Base-by-base conservation (phyloP, 2,329 filamentous ascomycete species). In the Fonsecaea erecta region DNA sequence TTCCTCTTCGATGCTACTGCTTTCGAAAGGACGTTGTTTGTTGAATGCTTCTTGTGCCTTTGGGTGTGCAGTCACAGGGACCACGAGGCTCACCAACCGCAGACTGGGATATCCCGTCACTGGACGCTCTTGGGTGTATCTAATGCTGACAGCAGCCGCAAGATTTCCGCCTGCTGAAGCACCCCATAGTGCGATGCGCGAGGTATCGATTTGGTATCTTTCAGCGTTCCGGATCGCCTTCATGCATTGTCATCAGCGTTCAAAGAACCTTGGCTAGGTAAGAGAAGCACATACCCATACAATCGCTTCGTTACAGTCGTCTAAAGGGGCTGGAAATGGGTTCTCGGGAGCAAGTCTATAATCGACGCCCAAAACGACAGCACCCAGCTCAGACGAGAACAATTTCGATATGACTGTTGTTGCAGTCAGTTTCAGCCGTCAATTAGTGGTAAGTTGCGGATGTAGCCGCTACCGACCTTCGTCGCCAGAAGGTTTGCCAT, bases 131-230 rank as follows among this genome's bases (percentile, higher is more conserved):
- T 21, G 30, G 18, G 78, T 75, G 0, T 79, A 78, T 64, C 81
- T 80, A 62, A 86, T 83, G 26, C 80, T 82, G 75, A 85, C 81
- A 52, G 84, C 76, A 3, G 81, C 77, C 0, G 83, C 81, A 3
- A 89, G 82, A 73, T 89, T 89, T 24, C 82, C 86, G 1, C 86
- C 86, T 0, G 85, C 86, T 0, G 85, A 87, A 76, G 88, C 88
- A 26, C 86, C 86, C 34, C 82, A 85, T 4, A 89, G 75, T 0
- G 81, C 83, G 56, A 88, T 83, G 57, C 84, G 83, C 32, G 82
- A 80, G 1, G 81, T 74, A 71, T 89, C 85, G 37, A 89, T 77
- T 26, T 82, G 80, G 37, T 88, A 75, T 57, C 86, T 83, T 6
- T 79, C 75, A 0, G 85, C 84, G 71, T 88, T 78, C 80, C 75